These are phyloP conservation scores for Lactifluus subvellereus DNA, from an alignment of 768 basidiomycete genomes.

Conservation along the genomic window DNA sequence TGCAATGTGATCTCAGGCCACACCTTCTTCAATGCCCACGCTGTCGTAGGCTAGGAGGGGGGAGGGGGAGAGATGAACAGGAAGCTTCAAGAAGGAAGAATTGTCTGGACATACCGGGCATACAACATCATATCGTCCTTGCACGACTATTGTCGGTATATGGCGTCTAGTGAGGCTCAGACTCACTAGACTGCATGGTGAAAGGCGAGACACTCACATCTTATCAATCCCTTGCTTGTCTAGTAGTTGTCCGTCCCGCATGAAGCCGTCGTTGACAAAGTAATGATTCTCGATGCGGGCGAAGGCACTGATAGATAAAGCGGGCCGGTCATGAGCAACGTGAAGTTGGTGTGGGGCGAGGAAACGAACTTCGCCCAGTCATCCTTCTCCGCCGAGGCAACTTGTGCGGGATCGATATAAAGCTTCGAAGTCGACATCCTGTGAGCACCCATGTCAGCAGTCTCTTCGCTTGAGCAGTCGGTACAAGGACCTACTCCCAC, in stretches of 20 bases:
- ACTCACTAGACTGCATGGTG: not conserved
- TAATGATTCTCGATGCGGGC: conserved; percentile 89
- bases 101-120: conserved; percentile 56
- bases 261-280: conserved; percentile 85
- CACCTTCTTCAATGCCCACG: conserved; percentile 72
- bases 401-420: conserved; percentile 57
- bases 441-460: not conserved
- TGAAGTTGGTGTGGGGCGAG: not conserved
- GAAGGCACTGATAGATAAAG: conserved; percentile 52
- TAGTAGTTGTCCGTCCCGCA: conserved; percentile 83
- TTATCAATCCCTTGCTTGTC: conserved; percentile 81
- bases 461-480: not conserved
- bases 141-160: conserved; percentile 76
- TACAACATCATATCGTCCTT: conserved; percentile 86
- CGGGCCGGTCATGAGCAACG: not conserved
- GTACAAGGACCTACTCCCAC: conserved; percentile 66
- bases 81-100: not conserved
- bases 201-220: conserved; percentile 45
- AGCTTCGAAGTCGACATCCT: conserved; percentile 84
- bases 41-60: conserved; percentile 62
- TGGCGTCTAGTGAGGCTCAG: conserved; percentile 54
- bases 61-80: not conserved
- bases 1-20: conserved; percentile 76
- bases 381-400: conserved; percentile 65
- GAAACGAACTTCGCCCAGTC: conserved; percentile 64